Evolutionary conservation across 805 yeast species (phyloP).

Genomic region (Teunomyces tritomae): DNA sequence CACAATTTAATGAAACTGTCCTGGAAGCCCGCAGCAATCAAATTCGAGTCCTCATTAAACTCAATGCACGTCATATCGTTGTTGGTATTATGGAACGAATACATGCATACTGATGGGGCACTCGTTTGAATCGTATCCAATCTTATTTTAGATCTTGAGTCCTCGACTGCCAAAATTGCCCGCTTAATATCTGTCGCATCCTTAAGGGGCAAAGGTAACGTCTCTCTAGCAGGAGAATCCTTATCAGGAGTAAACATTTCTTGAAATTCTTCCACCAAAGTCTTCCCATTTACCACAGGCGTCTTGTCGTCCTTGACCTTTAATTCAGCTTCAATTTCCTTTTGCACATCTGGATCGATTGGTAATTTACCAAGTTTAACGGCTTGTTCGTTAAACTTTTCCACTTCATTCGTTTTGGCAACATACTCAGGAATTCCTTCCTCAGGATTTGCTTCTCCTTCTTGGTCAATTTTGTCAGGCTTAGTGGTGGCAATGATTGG

Average conservation of each 20-base stretch:
- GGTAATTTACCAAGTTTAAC: conserved; percentile 85
- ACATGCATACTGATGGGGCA: conserved; percentile 95
- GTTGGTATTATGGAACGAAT: conserved; percentile 94
- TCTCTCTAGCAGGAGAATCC: conserved; percentile 71
- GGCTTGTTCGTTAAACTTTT: conserved; percentile 63
- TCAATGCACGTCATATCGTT: conserved; percentile 82
- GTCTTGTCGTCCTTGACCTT: conserved; percentile 67
- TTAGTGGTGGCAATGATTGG: conserved; percentile 43
- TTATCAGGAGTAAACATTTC: conserved; percentile 52
- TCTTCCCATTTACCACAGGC: conserved; percentile 33
- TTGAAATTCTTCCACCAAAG: conserved; percentile 65
- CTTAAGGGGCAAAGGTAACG: conserved; percentile 82
- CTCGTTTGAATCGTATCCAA: conserved; percentile 72
- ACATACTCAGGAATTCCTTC: conserved; percentile 52
- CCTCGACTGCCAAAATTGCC: conserved; percentile 76
- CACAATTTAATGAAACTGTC: conserved; percentile 89
- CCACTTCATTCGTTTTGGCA: conserved; percentile 47
- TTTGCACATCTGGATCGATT: conserved; percentile 76
- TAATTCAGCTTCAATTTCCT: conserved; percentile 82
- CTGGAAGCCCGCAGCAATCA: conserved; percentile 92
- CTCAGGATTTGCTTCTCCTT: conserved; percentile 48
- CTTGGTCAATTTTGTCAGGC: conserved; percentile 40
- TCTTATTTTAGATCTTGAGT: conserved; percentile 71
- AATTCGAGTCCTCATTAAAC: conserved; percentile 81
- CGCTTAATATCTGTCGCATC: conserved; percentile 76